Evolutionary conservation across 768 basidiomycete genomes (phyloP), one percentile per base, ranked within the genome.

Genomic region (Boletus rubroflammeus): DNA sequence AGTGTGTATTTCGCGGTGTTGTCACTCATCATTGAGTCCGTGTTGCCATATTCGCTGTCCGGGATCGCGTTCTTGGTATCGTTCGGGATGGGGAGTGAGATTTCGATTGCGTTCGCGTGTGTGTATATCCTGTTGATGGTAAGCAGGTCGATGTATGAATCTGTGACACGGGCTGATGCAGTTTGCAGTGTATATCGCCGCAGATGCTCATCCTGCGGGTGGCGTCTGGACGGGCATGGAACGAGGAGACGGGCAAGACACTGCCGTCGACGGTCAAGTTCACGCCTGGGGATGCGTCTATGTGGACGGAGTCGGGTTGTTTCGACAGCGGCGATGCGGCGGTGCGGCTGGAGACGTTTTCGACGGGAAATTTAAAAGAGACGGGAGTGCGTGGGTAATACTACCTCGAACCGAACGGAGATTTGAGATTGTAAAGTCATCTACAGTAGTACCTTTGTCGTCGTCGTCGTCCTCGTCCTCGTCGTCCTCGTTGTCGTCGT

Each of bases 101-200:
- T 47, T 3, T 60, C 62, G 41, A 54, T 57, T 14, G 47, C 26
- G 28, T 62, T 67, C 31, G 49, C 8, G 26, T 53, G 51, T 40
- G 58, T 69, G 36, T 64, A 69, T n/a, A 34, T 64, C 15, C 19
- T 48, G 58, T 28, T 69, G 47, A 67, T 60, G 59, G 67, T 69
- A 34, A 39, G 67, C 17, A 8, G n/a, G 25, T 17, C 2, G 1
- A 17, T 34, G 6, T 9, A 14, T 7, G 13, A 3, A 15, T 28
- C 3, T 9, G 26, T 14, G 45, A 34, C 17, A 28, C 0, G n/a
- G 13, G 25, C 36, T 57, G n/a, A 65, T 3, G n/a, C n/a, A 34
- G 17, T 3, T 7, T 44, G 34, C 40, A 67, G 66, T 53, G 63
- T 25, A 54, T 68, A 55, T 64, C 67, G 1, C 60, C 66, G 35